phyloP scores from a whole-genome alignment of 768 basidiomycete genomes.

The Peribolospora kevripleyi region DNA sequence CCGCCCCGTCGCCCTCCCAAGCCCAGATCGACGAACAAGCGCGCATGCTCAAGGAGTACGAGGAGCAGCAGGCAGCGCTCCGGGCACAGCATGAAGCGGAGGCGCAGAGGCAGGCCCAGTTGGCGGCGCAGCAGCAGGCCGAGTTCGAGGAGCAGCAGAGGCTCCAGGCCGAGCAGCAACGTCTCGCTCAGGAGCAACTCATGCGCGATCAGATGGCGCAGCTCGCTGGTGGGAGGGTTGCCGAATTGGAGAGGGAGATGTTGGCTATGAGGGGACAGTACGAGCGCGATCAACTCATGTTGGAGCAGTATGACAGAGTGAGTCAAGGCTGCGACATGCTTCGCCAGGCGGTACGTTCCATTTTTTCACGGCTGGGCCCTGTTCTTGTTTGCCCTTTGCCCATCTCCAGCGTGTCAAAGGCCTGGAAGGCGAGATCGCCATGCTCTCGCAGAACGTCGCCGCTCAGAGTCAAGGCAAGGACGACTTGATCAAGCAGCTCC shows the following conservation, averaged over 20 bases:
- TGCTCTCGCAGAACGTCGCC: constrained; percentile 46
- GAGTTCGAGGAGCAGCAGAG: constrained; percentile 77
- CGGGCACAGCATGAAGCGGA: constrained; percentile 56
- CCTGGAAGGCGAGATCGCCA: constrained; percentile 63
- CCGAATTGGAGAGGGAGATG: constrained; percentile 70
- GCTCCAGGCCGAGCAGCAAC: constrained; percentile 66
- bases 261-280: constrained; percentile 88
- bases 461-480: constrained; percentile 80
- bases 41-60: constrained; percentile 83
- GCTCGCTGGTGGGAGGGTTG: constrained; percentile 37
- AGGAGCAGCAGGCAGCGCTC: constrained; percentile 79
- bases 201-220: constrained; percentile 59
- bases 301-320: constrained; percentile 92
- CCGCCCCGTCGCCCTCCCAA: constrained; percentile 40
- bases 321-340: constrained; percentile 14
- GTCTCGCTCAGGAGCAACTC: constrained; percentile 68
- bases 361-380: not conserved
- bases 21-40: constrained; percentile 63
- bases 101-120: constrained; percentile 50
- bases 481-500: constrained; percentile 78
- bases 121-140: constrained; percentile 49
- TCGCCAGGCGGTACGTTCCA: not conserved
- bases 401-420: constrained; percentile 68
- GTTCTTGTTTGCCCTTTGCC: not conserved
- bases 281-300: constrained; percentile 86